A percentile compares a stretch with the other conserved stretches of the same genome.
These are phyloP conservation scores for Alternaria arbusti DNA, from an alignment of 2,329 filamentous ascomycete genomes.

Conservation along the genomic window DNA sequence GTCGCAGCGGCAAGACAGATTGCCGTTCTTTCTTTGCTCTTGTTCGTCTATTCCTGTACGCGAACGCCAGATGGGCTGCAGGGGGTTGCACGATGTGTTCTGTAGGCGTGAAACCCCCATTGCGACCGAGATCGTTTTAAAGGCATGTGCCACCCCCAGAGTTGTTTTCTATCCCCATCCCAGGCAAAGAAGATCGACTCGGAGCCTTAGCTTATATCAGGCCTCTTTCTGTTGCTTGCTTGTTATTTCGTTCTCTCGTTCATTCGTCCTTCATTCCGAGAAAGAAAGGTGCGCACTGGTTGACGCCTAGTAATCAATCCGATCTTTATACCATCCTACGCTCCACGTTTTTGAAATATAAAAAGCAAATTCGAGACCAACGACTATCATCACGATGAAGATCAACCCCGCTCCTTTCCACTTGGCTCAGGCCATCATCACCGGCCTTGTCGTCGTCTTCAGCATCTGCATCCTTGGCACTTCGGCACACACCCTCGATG, in stretches of 20 bases:
- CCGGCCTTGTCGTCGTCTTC: constrained; percentile 48
- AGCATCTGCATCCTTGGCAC: constrained; percentile 53
- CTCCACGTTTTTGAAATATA: neutral
- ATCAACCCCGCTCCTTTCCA: constrained; percentile 48
- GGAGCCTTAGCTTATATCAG: constrained; percentile 23
- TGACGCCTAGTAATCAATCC: constrained; percentile 21
- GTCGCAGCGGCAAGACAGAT: constrained; percentile 32
- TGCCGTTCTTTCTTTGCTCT: constrained; percentile 15
- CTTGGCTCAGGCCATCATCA: constrained; percentile 42
- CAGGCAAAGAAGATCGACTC: constrained; percentile 16
- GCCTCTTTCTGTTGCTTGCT: constrained; percentile 8
- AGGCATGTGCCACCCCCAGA: constrained; percentile 32
- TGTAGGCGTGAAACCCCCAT: constrained; percentile 37
- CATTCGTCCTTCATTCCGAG: constrained; percentile 29
- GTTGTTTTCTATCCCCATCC: constrained; percentile 19
- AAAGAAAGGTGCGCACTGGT: constrained; percentile 38
- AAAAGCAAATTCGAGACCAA: neutral
- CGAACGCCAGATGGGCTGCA: constrained; percentile 3
- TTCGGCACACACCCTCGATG: constrained; percentile 51
- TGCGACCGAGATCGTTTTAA: constrained; percentile 44
- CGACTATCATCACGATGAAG: constrained; percentile 33
- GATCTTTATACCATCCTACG: constrained; percentile 3
- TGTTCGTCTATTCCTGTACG: constrained; percentile 13
- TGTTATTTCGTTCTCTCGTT: constrained; percentile 22
- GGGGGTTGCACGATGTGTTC: constrained; percentile 14